Conservation (phyloP, 768 basidiomycete species). For the Naganishia onofrii region DNA sequence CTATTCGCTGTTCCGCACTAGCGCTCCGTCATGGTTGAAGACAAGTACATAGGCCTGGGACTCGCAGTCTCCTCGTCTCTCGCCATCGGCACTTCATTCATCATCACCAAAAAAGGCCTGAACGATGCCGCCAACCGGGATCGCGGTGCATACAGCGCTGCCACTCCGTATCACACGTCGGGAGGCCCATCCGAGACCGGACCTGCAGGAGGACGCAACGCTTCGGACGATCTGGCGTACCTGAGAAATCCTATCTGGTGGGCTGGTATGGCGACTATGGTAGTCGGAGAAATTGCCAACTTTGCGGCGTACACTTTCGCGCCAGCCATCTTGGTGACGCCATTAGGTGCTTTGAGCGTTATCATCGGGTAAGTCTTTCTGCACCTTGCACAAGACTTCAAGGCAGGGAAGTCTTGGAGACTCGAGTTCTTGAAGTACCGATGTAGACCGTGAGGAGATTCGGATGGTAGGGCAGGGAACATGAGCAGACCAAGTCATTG, state of each 20-base stretch:
- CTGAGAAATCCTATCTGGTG: slow-evolving; percentile 93
- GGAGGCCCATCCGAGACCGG: slow-evolving; percentile 31
- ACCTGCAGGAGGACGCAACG: slow-evolving; percentile 49
- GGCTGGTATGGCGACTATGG: slow-evolving; percentile 86
- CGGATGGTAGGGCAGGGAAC: too few species aligned
- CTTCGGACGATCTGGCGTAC: slow-evolving; percentile 81
- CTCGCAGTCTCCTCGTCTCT: slow-evolving; percentile 62
- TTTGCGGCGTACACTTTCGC: slow-evolving; percentile 98
- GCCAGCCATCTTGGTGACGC: slow-evolving; percentile 96
- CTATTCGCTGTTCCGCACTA: not conserved
- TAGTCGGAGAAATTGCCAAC: slow-evolving; percentile 76
- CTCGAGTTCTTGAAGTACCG: not conserved
- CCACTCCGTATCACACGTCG: slow-evolving; percentile 44
- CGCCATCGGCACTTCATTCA: slow-evolving; percentile 72
- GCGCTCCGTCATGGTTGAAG: slow-evolving; percentile 60
- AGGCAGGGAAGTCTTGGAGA: not conserved
- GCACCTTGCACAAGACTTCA: not conserved
- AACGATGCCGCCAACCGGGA: slow-evolving; percentile 69
- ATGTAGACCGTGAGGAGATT: not conserved
- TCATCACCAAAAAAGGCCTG: slow-evolving; percentile 98
- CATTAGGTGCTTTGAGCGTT: slow-evolving; percentile 92
- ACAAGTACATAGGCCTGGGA: slow-evolving; percentile 90
- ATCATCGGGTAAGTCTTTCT: slow-evolving; percentile 77
- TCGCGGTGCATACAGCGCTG: slow-evolving; percentile 4
- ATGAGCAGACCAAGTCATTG: slow-evolving; percentile 8